Conservation (phyloP, 1,284 basidiomycete genomes). For the Schizophyllum commune region DNA sequence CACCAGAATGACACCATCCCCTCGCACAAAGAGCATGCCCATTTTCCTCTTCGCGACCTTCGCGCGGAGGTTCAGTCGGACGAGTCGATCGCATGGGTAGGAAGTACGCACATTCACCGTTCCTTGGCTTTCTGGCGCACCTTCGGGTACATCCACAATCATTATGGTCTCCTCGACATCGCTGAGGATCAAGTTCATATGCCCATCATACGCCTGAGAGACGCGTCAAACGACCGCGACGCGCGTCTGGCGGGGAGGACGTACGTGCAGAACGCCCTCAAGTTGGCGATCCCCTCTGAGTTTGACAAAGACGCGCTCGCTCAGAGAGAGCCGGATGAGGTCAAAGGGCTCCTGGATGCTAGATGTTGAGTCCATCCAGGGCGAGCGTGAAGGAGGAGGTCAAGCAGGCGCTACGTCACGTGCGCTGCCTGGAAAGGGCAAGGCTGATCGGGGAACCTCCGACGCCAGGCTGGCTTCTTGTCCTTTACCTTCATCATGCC, state of each 20-base stretch:
- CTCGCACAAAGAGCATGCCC: constrained; percentile 98
- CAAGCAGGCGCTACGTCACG: not conserved
- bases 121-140: constrained; percentile 37
- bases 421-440: not conserved
- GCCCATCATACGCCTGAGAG: constrained; percentile 92
- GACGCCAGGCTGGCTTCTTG: not conserved
- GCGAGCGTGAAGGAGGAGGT: not conserved
- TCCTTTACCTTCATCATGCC: constrained; percentile 32
- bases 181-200: constrained; percentile 98
- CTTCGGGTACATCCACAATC: constrained; percentile 73
- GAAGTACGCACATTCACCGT: constrained; percentile 51
- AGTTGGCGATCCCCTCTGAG: constrained; percentile 92
- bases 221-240: constrained; percentile 11
- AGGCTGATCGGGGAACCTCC: not conserved
- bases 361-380: constrained; percentile 55
- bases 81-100: not conserved
- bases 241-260: constrained; percentile 21
- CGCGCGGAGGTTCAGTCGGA: not conserved
- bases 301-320: constrained; percentile 96
- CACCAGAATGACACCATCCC: constrained; percentile 90
- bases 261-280: constrained; percentile 87
- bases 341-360: constrained; percentile 97
- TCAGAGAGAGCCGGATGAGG: constrained; percentile 90
- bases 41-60: constrained; percentile 91
- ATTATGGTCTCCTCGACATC: constrained; percentile 97